Conservation (phyloP, 176 grass and related monocot genomes). For the Carex scoparia region DNA sequence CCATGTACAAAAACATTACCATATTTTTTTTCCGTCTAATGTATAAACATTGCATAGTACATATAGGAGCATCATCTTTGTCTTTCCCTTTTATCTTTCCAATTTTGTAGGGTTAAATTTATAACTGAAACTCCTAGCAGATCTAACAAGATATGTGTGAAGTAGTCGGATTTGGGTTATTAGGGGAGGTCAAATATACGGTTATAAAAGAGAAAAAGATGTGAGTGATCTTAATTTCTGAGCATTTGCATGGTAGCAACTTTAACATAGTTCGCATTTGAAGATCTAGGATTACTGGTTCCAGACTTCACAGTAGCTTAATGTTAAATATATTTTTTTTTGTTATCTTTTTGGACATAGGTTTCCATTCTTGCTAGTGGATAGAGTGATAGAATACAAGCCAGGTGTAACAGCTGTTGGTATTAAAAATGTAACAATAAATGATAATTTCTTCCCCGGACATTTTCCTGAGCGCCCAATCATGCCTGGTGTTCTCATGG, state of each 20-base stretch:
- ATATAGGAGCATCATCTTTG: background rate
- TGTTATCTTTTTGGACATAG: no score
- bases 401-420: no score
- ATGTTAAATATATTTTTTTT: background rate
- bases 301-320: background rate
- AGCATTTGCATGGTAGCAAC: background rate
- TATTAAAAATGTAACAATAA: constrained; percentile 84
- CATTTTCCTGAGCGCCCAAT: constrained; percentile 68
- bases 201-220: background rate
- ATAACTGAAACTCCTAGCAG: background rate
- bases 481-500: constrained; percentile 76
- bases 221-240: background rate
- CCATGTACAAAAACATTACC: background rate
- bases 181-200: background rate
- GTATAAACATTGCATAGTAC: background rate
- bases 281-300: background rate
- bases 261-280: background rate
- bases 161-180: background rate
- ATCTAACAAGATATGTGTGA: background rate
- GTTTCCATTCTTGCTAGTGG: no score
- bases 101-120: background rate
- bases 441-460: constrained; percentile 90
- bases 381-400: no score
- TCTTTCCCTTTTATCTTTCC: background rate
- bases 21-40: background rate